Evolutionary conservation across 768 basidiomycete genomes (phyloP).

Genomic region (Collybia mongolica): DNA sequence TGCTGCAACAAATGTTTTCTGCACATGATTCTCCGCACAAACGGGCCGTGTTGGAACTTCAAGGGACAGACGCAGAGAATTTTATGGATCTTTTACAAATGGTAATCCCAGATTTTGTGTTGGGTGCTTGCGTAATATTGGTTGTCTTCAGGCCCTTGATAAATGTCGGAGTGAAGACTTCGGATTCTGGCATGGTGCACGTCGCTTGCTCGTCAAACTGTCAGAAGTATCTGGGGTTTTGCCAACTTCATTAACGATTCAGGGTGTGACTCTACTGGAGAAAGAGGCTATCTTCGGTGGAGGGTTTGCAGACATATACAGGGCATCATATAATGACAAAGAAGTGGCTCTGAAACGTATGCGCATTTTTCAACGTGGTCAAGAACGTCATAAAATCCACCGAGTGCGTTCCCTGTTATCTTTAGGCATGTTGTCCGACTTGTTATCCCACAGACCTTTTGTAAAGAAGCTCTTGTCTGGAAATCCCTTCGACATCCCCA

Average conservation of each 20-base stretch:
- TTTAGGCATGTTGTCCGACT: no score
- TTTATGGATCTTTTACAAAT: no score
- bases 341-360: constrained; percentile 27
- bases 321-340: constrained; percentile 16
- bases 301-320: constrained; percentile 27
- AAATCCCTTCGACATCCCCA: constrained; percentile 21
- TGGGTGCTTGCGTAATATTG: no score
- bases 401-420: constrained; percentile 3
- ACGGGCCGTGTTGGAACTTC: no score
- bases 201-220: constrained; percentile 20
- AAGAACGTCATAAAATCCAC: constrained; percentile 14
- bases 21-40: no score
- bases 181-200: constrained; percentile 13
- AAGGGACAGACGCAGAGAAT: no score
- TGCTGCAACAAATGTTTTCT: no score
- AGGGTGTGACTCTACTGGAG: constrained; percentile 18
- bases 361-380: constrained; percentile 19
- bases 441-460: constrained; percentile 15
- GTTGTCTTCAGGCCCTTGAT: no score
- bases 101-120: no score
- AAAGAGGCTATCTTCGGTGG: constrained; percentile 22
- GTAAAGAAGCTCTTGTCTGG: constrained; percentile 25
- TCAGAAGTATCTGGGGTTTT: constrained; percentile 19
- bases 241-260: constrained; percentile 21
- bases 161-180: not conserved